Base-by-base conservation (phyloP, 495 filamentous ascomycete species). In the Tuber magnatum region DNA sequence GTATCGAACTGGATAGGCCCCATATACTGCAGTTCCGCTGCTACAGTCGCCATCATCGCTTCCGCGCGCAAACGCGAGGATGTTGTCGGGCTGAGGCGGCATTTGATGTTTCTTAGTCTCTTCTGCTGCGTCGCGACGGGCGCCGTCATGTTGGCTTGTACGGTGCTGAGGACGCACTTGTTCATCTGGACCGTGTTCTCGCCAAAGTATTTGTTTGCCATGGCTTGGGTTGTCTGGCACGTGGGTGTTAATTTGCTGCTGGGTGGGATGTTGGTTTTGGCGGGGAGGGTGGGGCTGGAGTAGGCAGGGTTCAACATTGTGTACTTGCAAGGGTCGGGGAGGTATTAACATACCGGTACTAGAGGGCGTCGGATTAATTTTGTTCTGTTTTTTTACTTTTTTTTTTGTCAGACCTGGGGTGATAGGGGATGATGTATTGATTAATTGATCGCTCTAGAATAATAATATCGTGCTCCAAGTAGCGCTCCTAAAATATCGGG, bases 141-240 rank as follows among this genome's bases (percentile, higher is more conserved):
- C 28, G 91, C 88, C 44, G 92, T 97, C 14, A 97, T 97, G 93
- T 89, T 87, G 40, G 93, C 96, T 42, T 99, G 96, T 82, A 93
- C 92, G 75, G 85, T 87, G 18, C 81, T 98, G 81, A 86, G 95
- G 80, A 92, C 91, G 68, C 96, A 99, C 86, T 84, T 99, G 76
- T 99, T 99, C 84, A 92, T 99, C 73, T 99, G 96, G 96, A 98
- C 94, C 0, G 96, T 99, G 42, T 99, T 99, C 84, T 94, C 91
- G 71, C 96, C 96, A 6, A 99, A 98, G 84, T 99, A 93, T 84
- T 84, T 99, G 78, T 98, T 95, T 83, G 90, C 88, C 71, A 90
- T 96, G 84, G 93, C 90, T 32, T 99, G 96, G 96, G 89, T 88
- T 78, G 75, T 92, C 71, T 91, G 91, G 83, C 94, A 99, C 88